These are phyloP conservation scores for Malassezia obtusa DNA, from an alignment of 1,284 basidiomycete genomes.

Conservation along the genomic window DNA sequence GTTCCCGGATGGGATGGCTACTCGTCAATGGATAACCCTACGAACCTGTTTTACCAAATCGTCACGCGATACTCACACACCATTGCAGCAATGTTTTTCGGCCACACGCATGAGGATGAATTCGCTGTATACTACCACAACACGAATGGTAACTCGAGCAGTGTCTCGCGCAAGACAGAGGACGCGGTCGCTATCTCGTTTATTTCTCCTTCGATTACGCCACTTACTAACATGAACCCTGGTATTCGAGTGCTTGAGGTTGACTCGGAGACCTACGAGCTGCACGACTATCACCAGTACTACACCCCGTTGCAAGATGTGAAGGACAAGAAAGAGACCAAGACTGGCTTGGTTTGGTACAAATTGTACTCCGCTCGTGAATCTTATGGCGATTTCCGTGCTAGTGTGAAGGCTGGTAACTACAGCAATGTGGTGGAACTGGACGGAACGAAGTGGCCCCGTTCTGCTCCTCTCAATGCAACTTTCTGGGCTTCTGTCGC, in stretches of 20 bases:
- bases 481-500: slow-evolving; percentile 74
- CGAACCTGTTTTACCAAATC: slow-evolving; percentile 50
- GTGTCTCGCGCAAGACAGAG: not conserved
- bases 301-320: slow-evolving; percentile 30
- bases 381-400: slow-evolving; percentile 56
- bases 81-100: slow-evolving; percentile 69
- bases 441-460: slow-evolving; percentile 53
- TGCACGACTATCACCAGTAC: slow-evolving; percentile 39
- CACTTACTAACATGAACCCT: slow-evolving; percentile 64
- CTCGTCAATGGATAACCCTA: slow-evolving; percentile 55
- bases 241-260: slow-evolving; percentile 70
- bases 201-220: slow-evolving; percentile 63
- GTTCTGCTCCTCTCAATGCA: slow-evolving; percentile 63
- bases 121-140: slow-evolving; percentile 71
- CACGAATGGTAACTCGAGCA: slow-evolving; percentile 51
- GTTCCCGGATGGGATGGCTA: slow-evolving; percentile 60
- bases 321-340: slow-evolving; percentile 52
- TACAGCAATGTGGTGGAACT: not conserved
- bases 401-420: not conserved
- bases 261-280: slow-evolving; percentile 54
- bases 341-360: slow-evolving; percentile 58
- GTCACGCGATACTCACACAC: slow-evolving; percentile 67
- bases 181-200: slow-evolving; percentile 49
- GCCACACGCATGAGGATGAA: slow-evolving; percentile 72
- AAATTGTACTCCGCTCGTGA: slow-evolving; percentile 65